These are phyloP conservation scores for Diospyros lotus DNA, from an alignment of 148 eudicot species.

Conservation along the genomic window DNA sequence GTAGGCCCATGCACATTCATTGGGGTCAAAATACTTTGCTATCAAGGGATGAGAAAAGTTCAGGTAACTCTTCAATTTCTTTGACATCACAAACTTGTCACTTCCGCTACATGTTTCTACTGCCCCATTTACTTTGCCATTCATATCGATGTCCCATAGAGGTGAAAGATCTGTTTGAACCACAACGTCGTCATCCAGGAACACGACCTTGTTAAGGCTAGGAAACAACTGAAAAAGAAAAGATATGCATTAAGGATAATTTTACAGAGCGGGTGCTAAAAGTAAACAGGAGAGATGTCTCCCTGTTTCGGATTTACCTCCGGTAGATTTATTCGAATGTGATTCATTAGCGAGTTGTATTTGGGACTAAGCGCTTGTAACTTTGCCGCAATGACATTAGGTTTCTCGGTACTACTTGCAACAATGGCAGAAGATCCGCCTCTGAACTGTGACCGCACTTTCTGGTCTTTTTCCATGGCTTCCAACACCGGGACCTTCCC, in stretches of 20 bases:
- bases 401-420: slow-evolving; percentile 67
- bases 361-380: slow-evolving; percentile 85
- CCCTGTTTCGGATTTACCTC: slow-evolving; percentile 44
- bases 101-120: slow-evolving; percentile 84
- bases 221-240: slow-evolving; percentile 68
- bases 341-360: slow-evolving; percentile 85
- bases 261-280: neutral
- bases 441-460: slow-evolving; percentile 69
- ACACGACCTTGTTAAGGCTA: slow-evolving; percentile 68
- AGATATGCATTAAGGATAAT: neutral
- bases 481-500: slow-evolving; percentile 92
- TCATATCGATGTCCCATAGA: slow-evolving; percentile 82
- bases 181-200: slow-evolving; percentile 88
- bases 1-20: slow-evolving; percentile 97
- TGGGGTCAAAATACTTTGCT: slow-evolving; percentile 50
- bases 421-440: slow-evolving; percentile 92
- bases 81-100: slow-evolving; percentile 89
- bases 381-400: slow-evolving; percentile 81
- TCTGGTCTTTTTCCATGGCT: slow-evolving; percentile 92
- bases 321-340: slow-evolving; percentile 69
- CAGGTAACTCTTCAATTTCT: slow-evolving; percentile 66
- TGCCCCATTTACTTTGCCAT: slow-evolving; percentile 88
- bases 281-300: neutral
- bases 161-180: slow-evolving; percentile 82
- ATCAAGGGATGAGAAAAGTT: slow-evolving; percentile 88